phyloP scores from a whole-genome alignment of 805 yeast genomes.

The Wickerhamomyces sydowiorum region DNA sequence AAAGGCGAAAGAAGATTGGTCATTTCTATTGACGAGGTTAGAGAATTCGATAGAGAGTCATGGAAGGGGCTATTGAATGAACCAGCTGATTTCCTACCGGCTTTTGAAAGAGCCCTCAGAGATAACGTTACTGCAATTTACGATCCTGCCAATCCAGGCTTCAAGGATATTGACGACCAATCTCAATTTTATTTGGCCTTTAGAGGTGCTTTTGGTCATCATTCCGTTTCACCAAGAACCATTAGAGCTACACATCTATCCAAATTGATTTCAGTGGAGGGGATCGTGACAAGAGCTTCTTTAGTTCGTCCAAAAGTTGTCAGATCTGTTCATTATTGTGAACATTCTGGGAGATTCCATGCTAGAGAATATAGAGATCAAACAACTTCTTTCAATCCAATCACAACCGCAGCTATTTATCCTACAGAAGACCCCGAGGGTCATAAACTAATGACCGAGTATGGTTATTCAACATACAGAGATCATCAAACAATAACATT shows the following conservation, averaged over 20 bases:
- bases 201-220: constrained; percentile 87
- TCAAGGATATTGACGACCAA: constrained; percentile 48
- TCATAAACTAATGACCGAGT: constrained; percentile 81
- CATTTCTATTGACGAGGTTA: constrained; percentile 79
- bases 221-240: constrained; percentile 82
- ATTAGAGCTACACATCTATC: constrained; percentile 73
- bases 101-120: constrained; percentile 80
- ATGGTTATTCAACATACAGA: constrained; percentile 85
- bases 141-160: constrained; percentile 52
- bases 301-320: constrained; percentile 88
- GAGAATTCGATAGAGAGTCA: constrained; percentile 73
- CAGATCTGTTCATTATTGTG: constrained; percentile 90
- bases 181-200: constrained; percentile 72
- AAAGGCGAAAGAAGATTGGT: constrained; percentile 60
- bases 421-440: constrained; percentile 94
- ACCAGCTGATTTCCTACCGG: constrained; percentile 86
- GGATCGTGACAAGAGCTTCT: constrained; percentile 92
- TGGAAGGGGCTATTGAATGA: constrained; percentile 70
- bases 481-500: constrained; percentile 92
- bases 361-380: constrained; percentile 91
- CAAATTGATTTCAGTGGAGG: constrained; percentile 82
- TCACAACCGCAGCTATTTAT: constrained; percentile 76
- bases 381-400: constrained; percentile 83
- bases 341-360: constrained; percentile 74
- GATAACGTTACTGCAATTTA: constrained; percentile 73